Conservation (phyloP, 352 stramenopile genomes). For the Phytopythium delawarense region DNA sequence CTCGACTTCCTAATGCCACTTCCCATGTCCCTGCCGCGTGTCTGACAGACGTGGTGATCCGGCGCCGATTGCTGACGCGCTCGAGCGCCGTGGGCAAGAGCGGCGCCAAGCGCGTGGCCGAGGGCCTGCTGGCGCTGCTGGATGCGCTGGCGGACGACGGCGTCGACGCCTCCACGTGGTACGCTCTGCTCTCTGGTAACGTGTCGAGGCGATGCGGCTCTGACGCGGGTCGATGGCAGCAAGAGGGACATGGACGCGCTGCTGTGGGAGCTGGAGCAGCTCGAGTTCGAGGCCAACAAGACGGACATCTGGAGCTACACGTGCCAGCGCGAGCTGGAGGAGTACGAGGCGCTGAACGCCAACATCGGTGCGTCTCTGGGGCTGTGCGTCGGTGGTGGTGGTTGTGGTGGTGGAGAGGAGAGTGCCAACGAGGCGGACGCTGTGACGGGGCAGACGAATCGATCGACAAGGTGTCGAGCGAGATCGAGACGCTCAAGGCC, state of each 20-base stretch:
- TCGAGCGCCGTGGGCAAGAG: conserved; percentile 78
- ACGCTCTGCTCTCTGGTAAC: background rate
- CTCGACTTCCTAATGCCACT: background rate
- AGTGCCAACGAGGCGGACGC: background rate
- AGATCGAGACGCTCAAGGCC: conserved; percentile 78
- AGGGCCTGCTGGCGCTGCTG: conserved; percentile 64
- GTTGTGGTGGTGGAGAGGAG: too few species aligned
- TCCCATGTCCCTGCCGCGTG: background rate
- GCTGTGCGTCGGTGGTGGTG: background rate
- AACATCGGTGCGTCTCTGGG: conserved; percentile 48
- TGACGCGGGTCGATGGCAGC: conserved; percentile 11
- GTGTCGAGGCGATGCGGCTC: too few species aligned
- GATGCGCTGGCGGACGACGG: conserved; percentile 58
- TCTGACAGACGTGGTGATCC: conserved; percentile 56
- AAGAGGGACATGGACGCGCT: conserved; percentile 70
- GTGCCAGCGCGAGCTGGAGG: conserved; percentile 74
- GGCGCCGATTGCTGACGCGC: conserved; percentile 69
- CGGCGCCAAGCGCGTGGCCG: conserved; percentile 74
- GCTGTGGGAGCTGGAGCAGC: conserved; percentile 84
- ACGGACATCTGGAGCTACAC: conserved; percentile 80
- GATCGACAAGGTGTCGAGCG: conserved; percentile 50
- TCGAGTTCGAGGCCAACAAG: conserved; percentile 83
- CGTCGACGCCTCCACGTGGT: conserved; percentile 52
- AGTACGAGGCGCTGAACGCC: conserved; percentile 73
- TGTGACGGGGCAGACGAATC: conserved; percentile 35